Base-by-base conservation (phyloP, 331 rosid genomes). In the Pyracantha coccinea region DNA sequence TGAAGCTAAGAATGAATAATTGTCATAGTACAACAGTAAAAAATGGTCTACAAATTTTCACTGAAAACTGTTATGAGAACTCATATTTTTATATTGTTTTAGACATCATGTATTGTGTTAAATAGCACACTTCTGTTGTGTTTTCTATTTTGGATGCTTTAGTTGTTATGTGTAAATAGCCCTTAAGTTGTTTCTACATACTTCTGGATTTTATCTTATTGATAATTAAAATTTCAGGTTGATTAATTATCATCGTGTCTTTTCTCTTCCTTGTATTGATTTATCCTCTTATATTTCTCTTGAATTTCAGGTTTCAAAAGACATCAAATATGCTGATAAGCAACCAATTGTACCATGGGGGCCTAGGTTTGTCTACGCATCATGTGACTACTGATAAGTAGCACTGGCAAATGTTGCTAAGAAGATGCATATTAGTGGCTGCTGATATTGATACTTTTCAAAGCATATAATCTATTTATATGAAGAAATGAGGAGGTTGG, bases 341-440 rank as follows among this genome's bases (percentile, higher is more conserved):
- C 97, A 89, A 86, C 97, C 97, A 78, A 78, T 95, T 79, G 80
- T 95, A 33, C 97, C 99, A 68, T 95, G 99, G 99, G 99, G 99
- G 25, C 99, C 99, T 80, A 92, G 99, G 99, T 94, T 79, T 73
- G 79, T 64, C 72, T 72, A 76, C 69, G 57, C 68, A 33, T 79
- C 41, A 63, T 54, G 6, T 27, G 28, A 71, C 44, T 64, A 28
- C 28, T 24, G 12, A 67, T 75, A 21, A 57, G 74, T 67, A 54
- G 19, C 25, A 25, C 8, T 11, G 33, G 20, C 4, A 33, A 75
- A 33, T 24, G 17, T 13, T 60, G 19, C 41, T 24, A 28, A 61
- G 14, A 38, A 58, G 32, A 60, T 38, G 44, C 7, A 27, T 17
- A 10, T 41, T 7, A 44, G 31, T 73, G 45, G 23, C 28, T 41